Base-by-base conservation (phyloP, 306 rosid species). In the Medicago lupulina region DNA sequence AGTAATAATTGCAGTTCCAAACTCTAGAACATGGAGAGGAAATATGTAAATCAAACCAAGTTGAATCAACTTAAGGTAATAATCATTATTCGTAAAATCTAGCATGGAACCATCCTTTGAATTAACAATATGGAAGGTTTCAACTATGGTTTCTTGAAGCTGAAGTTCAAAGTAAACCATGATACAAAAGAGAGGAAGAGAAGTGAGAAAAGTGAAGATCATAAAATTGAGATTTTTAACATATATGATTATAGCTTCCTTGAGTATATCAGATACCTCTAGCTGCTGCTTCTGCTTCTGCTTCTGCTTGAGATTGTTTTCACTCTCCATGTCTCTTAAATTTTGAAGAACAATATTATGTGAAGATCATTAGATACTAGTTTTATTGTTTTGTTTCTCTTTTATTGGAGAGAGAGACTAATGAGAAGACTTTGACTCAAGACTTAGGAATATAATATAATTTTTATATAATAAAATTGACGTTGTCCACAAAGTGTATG, bases 111-210 rank as follows among this genome's bases (percentile, higher is more conserved):
- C 28, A 54, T 58, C 7, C 0, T 28, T 12, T 47, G 15, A 51
- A 10, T 31, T 10, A 21, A 66, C 61, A 54, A 74, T 58, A 61
- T 67, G 59, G 21, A 43, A 76, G 70, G 76, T 41, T 50, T 84
- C 73, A 65, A 71, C 53, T 15, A 85, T 51, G 50, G 84, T 76
- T 55, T 60, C 67, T 67, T 81, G 89, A 75, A 77, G 79, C 67
- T 36, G 38, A 61, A 15, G 72, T 75, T 87, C 88, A 64, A 62
- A 70, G 78, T 78, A 81, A 72, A 83, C 51, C 77, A 75, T 76
- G 78, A 86, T 71, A 74, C 73, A 79, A 53, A 88, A 85, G 54
- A 88, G 86, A 61, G 89, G 90, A n/a, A 85, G 79, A 7, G 88
- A 82, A 77, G 69, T 47, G 71, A 88, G 31, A 69, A 84, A 19